These are phyloP conservation scores for Alloascoidea africana DNA, from an alignment of 805 yeast species.

Conservation along the genomic window DNA sequence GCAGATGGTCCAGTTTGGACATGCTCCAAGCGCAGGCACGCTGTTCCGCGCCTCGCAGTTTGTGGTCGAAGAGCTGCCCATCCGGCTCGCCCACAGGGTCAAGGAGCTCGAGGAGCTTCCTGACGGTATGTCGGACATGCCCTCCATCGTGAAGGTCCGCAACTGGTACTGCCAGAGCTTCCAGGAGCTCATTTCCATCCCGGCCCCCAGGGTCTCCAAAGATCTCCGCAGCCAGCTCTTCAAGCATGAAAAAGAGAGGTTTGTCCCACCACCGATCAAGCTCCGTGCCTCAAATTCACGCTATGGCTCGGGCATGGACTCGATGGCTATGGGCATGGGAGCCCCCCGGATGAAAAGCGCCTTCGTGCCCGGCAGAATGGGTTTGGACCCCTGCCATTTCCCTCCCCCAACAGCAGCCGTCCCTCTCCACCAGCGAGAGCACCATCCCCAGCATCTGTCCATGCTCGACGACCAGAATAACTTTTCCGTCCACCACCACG, in stretches of 20 bases:
- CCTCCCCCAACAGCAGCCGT: too few relatives aligned
- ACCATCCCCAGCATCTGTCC: too few relatives aligned
- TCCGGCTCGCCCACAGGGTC: conserved; percentile 73
- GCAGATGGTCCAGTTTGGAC: conserved; percentile 89
- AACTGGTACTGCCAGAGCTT: conserved; percentile 89
- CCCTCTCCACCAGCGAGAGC: too few relatives aligned
- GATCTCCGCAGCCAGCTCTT: conserved; percentile 24
- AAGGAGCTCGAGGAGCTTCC: conserved; percentile 76
- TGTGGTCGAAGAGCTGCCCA: conserved; percentile 75
- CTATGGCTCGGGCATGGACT: neutral
- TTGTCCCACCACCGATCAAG: neutral
- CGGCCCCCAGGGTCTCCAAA: conserved; percentile 35
- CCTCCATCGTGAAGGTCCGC: conserved; percentile 59
- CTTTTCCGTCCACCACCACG: neutral
- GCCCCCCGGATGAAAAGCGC: neutral
- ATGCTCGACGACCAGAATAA: neutral
- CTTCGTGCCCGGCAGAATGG: too few relatives aligned
- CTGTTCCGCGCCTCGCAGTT: conserved; percentile 74
- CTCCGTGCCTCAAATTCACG: neutral
- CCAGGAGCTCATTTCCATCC: conserved; percentile 61
- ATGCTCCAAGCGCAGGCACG: conserved; percentile 62
- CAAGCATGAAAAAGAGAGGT: conserved; percentile 5
- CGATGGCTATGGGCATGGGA: neutral
- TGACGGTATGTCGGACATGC: conserved; percentile 54
- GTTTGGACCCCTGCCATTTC: too few relatives aligned